Conservation (phyloP, 1,284 basidiomycete genomes). For the Malassezia sp. region DNA sequence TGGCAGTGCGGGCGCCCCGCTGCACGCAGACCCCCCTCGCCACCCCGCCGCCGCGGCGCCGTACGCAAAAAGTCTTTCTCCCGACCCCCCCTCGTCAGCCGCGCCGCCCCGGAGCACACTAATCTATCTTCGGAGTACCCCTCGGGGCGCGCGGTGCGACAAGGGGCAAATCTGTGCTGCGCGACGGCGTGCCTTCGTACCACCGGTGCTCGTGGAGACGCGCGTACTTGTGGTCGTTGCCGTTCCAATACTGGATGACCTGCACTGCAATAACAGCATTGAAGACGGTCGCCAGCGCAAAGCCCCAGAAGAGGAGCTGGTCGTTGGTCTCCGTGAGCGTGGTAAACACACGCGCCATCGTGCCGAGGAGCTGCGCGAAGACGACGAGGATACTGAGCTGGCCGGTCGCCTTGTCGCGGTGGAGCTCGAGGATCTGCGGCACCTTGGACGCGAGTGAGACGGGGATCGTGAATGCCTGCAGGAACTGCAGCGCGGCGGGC, state of each 20-base stretch:
- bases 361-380: conserved; percentile 42
- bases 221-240: conserved; percentile 3
- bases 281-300: conserved; percentile 42
- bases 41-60: too few relatives aligned
- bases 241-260: conserved; percentile 41
- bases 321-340: conserved; percentile 45
- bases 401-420: conserved; percentile 34
- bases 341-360: conserved; percentile 42
- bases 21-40: too few relatives aligned
- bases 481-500: conserved; percentile 22
- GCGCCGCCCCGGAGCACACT: too few relatives aligned
- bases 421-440: conserved; percentile 43
- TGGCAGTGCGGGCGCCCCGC: too few relatives aligned
- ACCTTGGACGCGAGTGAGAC: conserved; percentile 43
- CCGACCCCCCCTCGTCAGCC: too few relatives aligned
- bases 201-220: conserved; percentile 7
- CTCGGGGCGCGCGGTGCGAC: neutral
- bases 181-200: conserved; percentile 3
- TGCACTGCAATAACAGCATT: conserved; percentile 41
- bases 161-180: conserved; percentile 2
- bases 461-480: conserved; percentile 40
- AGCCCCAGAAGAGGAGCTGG: conserved; percentile 40
- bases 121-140: conserved; percentile 10
- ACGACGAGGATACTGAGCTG: conserved; percentile 44
- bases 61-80: neutral